Evolutionary conservation across 257 asterid species (phyloP).

Genomic region (Ophiorrhiza pumila): DNA sequence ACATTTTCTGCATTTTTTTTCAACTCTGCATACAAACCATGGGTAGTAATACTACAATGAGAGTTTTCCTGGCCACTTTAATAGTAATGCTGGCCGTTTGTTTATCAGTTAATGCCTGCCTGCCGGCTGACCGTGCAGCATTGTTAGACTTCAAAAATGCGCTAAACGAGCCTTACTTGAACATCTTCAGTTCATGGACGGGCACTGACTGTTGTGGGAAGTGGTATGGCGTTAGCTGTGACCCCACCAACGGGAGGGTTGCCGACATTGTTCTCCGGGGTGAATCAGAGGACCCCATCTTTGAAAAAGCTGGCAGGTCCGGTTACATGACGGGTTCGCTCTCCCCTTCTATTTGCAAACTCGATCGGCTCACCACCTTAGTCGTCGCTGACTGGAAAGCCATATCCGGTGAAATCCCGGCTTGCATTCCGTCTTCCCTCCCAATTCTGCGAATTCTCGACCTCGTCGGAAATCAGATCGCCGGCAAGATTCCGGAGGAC

Average conservation of each 20-base stretch:
- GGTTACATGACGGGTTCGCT: slow-evolving; percentile 94
- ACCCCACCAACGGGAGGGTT: slow-evolving; percentile 74
- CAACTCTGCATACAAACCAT: not conserved
- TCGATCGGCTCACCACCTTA: slow-evolving; percentile 76
- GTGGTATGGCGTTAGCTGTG: slow-evolving; percentile 91
- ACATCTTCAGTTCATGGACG: slow-evolving; percentile 72
- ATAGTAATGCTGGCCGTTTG: slow-evolving; percentile 26
- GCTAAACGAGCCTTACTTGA: slow-evolving; percentile 71
- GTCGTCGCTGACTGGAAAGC: slow-evolving; percentile 90
- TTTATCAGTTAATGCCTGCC: slow-evolving; percentile 45
- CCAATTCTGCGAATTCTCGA: slow-evolving; percentile 63
- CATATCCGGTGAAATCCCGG: slow-evolving; percentile 74
- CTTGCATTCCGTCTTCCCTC: slow-evolving; percentile 61
- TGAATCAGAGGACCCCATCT: slow-evolving; percentile 88
- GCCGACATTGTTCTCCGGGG: slow-evolving; percentile 85
- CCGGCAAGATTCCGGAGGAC: slow-evolving; percentile 70
- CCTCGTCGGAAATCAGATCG: slow-evolving; percentile 71
- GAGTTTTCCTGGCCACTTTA: slow-evolving; percentile 19
- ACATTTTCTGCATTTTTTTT: not conserved
- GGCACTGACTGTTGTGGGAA: slow-evolving; percentile 73
- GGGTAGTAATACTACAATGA: not conserved
- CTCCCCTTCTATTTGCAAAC: slow-evolving; percentile 65
- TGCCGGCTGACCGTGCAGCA: slow-evolving; percentile 68
- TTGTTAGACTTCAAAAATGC: slow-evolving; percentile 56
- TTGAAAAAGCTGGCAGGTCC: slow-evolving; percentile 77